Base-by-base conservation (phyloP, 2,329 filamentous ascomycete species). In the Claviceps citrina region DNA sequence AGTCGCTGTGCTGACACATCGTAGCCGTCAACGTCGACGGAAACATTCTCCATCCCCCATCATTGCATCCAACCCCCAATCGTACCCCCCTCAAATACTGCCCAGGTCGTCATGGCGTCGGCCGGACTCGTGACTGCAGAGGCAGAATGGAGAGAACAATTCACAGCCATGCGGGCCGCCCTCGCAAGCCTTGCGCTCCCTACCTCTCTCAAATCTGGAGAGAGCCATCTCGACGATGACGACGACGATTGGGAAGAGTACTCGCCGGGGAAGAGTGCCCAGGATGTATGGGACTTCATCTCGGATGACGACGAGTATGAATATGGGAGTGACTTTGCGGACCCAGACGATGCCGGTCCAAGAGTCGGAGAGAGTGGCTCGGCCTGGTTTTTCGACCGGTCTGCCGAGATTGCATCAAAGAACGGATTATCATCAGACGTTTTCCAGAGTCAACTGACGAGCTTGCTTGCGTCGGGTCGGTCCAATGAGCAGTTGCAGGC, bases 241-340 rank as follows among this genome's bases (percentile, higher is more conserved):
- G 78, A 83, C 45, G 76, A 84, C 7, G 78, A 84, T 26, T 66
- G 72, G 24, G 66, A 67, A 22, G 64, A 63, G 10, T 67, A 68
- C 46, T 68, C 65, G 1, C 72, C 70, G 2, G 73, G 73, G 5
- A 75, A 72, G 32, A 76, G 72, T 15, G 73, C 75, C 5, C 82
- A 89, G 43, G 86, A 95, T 60, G 78, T 95, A 8, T 95, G 89
- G 89, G 87, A 95, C 56, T 77, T 93, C 43, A 84, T 93, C 53
- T 85, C 79, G 43, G 81, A 87, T 38, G 71, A 71, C 36, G 78
- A 81, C 19, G 75, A 76, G 16, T 78, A 79, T 41, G 67, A 72
- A 7, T 64, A 72, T 55, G 80, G 73, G 51, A 80, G 76, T 49
- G 82, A 83, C 45, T 63, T 75, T 24, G 72, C 79, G 36, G 70